Evolutionary conservation across 331 rosid genomes (phyloP).

Genomic region (Arachis monticola): DNA sequence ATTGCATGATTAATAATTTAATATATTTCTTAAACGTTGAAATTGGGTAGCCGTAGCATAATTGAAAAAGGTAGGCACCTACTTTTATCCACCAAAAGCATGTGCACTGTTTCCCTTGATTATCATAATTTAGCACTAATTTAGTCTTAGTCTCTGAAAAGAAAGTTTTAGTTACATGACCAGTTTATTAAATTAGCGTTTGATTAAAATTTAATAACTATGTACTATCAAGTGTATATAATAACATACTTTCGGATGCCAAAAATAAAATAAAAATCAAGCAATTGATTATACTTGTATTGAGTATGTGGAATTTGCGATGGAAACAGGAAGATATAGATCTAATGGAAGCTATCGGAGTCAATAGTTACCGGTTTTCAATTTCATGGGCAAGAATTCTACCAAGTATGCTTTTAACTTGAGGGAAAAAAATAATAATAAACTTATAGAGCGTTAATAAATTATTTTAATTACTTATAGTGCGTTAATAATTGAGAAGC

Average conservation of each 20-base stretch:
- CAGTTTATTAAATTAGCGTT: neutral
- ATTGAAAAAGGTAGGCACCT: neutral
- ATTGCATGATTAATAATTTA: too few species aligned
- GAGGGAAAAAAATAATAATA: neutral
- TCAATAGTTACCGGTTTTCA: conserved; percentile 60
- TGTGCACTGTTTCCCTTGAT: neutral
- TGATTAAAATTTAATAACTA: neutral
- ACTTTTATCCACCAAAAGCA: neutral
- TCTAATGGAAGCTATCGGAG: conserved; percentile 51
- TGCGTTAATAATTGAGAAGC: conserved; percentile 15
- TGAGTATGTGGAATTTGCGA: conserved; percentile 1
- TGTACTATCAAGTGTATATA: neutral
- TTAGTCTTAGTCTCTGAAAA: neutral
- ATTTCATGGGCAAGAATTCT: conserved; percentile 59
- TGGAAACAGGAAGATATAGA: conserved; percentile 57
- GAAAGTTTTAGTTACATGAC: neutral
- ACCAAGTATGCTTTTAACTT: conserved; percentile 45
- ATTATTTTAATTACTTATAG: neutral
- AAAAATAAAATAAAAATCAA: neutral
- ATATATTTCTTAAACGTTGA: neutral
- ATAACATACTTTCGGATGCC: neutral
- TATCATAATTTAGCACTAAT: neutral
- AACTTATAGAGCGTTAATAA: too few species aligned
- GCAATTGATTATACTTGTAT: neutral
- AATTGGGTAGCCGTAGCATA: neutral